Base-by-base conservation (phyloP, 140 eudicot genomes). In the Bidens hawaiensis region DNA sequence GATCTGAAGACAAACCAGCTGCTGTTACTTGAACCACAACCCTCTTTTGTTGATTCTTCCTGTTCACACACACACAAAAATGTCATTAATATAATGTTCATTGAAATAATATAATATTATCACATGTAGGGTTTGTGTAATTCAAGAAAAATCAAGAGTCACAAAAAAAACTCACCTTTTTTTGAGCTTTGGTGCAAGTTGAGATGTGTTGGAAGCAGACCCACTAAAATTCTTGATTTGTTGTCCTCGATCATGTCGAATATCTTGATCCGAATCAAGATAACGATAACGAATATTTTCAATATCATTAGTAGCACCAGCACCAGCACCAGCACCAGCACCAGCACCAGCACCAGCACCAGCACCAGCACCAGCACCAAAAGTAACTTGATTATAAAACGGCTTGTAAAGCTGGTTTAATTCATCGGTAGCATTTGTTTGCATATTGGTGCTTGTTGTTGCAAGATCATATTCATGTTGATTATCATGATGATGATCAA, bases 41-140 rank as follows among this genome's bases (percentile, higher is more conserved):
- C 78, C 83, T 91, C 69, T 84, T 91, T 40, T 79, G 88, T 79
- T 87, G 85, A 73, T 82, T 91, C 79, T 91, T 91, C 77, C 98
- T 91, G 83, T 26, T 54, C 33, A 52, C 25, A 33, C n/a, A 61
- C 47, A 23, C 9, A 21, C 34, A 40, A 31, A 48, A 51, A n/a
- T 26, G 45, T 64, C 56, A 36, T 8, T 50, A 50, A 51, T 6
- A 51, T n/a, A n/a, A n/a, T n/a, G n/a, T n/a, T n/a, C n/a, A n/a
- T n/a, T n/a, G n/a, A n/a, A n/a, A n/a, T n/a, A n/a, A n/a, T n/a
- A n/a, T n/a, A n/a, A n/a, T n/a, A n/a, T n/a, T n/a, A n/a, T n/a
- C n/a, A 1, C 45, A 38, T 60, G 54, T 25, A 50, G 18, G 54
- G 61, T 17, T 12, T 13, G 36, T 49, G 26, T 48, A 42, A 25